Evolutionary conservation across 805 yeast genomes (phyloP).

Genomic region (Clavispora santaluciae): DNA sequence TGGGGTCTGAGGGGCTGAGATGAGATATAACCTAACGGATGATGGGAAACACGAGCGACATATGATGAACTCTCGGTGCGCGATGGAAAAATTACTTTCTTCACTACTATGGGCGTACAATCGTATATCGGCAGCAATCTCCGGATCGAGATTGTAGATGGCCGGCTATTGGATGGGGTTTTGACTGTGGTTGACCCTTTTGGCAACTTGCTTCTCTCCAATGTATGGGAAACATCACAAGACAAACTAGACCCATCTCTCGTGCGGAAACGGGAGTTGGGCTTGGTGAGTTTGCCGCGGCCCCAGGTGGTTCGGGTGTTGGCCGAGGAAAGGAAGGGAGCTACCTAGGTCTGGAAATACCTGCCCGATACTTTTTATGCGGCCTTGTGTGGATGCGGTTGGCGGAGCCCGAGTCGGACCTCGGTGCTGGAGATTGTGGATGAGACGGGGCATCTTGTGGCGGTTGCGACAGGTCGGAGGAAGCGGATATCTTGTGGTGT

Average conservation of each 20-base stretch:
- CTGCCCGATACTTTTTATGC: neutral
- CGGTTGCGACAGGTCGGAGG: too few relatives aligned
- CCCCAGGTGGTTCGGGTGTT: slow-evolving; percentile 14
- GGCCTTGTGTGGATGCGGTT: neutral
- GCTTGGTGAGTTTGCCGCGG: slow-evolving; percentile 24
- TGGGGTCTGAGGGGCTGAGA: too few relatives aligned
- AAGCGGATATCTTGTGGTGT: too few relatives aligned
- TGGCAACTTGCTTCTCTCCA: slow-evolving; percentile 36
- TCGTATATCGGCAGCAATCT: slow-evolving; percentile 29
- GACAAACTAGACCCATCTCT: slow-evolving; percentile 21
- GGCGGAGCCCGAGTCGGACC: neutral
- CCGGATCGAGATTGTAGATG: slow-evolving; percentile 24
- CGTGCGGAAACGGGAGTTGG: slow-evolving; percentile 22
- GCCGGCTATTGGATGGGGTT: slow-evolving; percentile 32
- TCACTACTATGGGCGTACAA: slow-evolving; percentile 1
- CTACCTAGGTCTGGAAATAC: neutral
- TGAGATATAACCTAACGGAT: too few relatives aligned
- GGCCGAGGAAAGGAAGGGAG: slow-evolving; percentile 7
- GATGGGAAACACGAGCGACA: too few relatives aligned
- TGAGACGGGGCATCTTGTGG: too few relatives aligned
- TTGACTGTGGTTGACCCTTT: slow-evolving; percentile 40
- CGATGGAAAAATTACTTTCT: neutral
- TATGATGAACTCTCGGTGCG: neutral
- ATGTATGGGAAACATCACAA: slow-evolving; percentile 28
- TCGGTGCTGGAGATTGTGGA: too few relatives aligned